Percentiles rank a stretch among this genome's conserved stretches.
phyloP scores from a whole-genome alignment of 768 basidiomycete species.

The Collybiopsis luxurians region DNA sequence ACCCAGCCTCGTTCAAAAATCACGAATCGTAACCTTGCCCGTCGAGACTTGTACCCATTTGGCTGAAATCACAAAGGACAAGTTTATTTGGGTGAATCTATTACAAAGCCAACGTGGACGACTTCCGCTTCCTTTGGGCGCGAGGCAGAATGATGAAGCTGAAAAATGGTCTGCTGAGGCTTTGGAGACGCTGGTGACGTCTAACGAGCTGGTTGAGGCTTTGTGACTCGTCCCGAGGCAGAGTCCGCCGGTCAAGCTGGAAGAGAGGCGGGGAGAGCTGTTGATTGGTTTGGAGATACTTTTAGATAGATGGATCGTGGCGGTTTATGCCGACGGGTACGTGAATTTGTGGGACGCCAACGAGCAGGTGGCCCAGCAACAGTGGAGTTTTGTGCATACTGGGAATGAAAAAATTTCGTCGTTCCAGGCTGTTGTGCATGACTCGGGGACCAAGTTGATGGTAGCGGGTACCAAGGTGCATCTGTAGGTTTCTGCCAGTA shows the following conservation, averaged over 20 bases:
- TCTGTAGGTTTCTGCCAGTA: conserved; percentile 12
- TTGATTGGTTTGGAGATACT: conserved; percentile 39
- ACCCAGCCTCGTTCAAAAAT: neutral
- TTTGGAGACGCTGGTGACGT: neutral
- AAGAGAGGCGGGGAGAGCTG: neutral
- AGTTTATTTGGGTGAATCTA: conserved; percentile 17
- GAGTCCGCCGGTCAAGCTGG: neutral
- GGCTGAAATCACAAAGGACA: conserved; percentile 13
- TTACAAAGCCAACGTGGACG: conserved; percentile 5
- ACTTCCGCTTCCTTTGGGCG: conserved; percentile 12
- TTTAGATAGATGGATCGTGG: conserved; percentile 46
- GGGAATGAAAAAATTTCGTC: conserved; percentile 12
- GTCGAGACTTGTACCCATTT: conserved; percentile 15
- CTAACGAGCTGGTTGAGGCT: neutral
- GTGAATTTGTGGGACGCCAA: conserved; percentile 41
- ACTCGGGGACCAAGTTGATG: conserved; percentile 19
- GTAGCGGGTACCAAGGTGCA: conserved; percentile 16
- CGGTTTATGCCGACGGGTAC: conserved; percentile 38
- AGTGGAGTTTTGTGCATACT: neutral
- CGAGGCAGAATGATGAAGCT: neutral
- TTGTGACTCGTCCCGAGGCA: conserved; percentile 3
- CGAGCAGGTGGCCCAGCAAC: neutral
- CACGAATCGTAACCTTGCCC: neutral
- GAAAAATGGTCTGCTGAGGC: neutral
- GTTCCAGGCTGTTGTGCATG: conserved; percentile 20